phyloP scores from a whole-genome alignment of 2,329 filamentous ascomycete species.

The Ceratocystis ficicola region DNA sequence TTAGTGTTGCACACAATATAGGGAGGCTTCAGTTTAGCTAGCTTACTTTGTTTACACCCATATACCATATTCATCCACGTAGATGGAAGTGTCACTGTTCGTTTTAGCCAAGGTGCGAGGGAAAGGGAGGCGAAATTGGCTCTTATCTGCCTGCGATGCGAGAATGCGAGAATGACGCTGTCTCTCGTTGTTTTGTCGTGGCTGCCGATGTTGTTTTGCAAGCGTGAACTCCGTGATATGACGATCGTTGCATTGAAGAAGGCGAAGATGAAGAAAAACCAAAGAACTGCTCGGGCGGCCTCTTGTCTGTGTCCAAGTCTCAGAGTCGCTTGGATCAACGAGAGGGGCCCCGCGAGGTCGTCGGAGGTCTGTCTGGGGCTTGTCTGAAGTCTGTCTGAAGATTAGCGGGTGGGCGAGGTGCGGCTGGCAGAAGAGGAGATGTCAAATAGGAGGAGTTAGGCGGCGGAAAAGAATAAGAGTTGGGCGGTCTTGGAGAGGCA shows the following conservation, averaged over 20 bases:
- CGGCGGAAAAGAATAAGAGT: background rate
- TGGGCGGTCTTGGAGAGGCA: too few species aligned
- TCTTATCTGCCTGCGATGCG: too few species aligned
- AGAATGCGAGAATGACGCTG: too few species aligned
- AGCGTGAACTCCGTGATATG: too few species aligned
- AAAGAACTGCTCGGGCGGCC: background rate
- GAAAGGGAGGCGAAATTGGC: too few species aligned
- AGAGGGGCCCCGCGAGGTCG: background rate
- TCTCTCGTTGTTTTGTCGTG: too few species aligned
- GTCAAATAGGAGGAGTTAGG: background rate
- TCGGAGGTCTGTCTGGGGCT: background rate
- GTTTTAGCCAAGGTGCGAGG: too few species aligned
- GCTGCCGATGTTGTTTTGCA: too few species aligned
- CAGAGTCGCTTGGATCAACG: too few species aligned
- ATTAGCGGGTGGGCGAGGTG: background rate
- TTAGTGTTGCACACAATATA: background rate
- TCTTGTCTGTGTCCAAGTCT: background rate
- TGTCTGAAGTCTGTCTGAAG: conserved; percentile 8
- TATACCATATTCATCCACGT: background rate
- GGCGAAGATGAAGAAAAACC: background rate
- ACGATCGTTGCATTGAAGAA: background rate
- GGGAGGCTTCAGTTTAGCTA: too few species aligned
- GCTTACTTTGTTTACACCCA: background rate
- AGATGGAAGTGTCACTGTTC: too few species aligned
- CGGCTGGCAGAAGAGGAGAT: background rate